Evolutionary conservation across 2,329 filamentous ascomycete species (phyloP).

Genomic region (Arthrobotrys musiformis): DNA sequence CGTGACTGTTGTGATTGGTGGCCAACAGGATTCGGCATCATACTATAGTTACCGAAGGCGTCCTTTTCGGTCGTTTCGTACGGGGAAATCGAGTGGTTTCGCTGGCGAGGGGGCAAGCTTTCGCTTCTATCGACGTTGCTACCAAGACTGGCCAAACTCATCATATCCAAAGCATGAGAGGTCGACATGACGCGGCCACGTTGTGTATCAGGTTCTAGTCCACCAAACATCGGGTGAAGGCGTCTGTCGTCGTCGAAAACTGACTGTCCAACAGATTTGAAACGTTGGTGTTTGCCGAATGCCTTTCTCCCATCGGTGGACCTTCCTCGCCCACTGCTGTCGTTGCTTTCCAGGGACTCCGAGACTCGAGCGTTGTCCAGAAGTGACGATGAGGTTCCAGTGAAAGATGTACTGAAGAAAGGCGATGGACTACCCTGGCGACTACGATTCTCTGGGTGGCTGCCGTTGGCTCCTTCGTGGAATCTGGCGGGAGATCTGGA

Average conservation of each 20-base stretch:
- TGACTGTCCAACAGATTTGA: slow-evolving; percentile 53
- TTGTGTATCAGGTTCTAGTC: slow-evolving; percentile 55
- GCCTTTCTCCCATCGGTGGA: slow-evolving; percentile 52
- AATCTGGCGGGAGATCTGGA: slow-evolving; percentile 59
- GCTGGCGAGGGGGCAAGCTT: slow-evolving; percentile 59
- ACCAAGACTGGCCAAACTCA: slow-evolving; percentile 40
- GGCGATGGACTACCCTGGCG: slow-evolving; percentile 48
- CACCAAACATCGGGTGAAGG: slow-evolving; percentile 57
- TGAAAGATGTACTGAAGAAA: slow-evolving; percentile 53
- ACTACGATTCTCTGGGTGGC: slow-evolving; percentile 47
- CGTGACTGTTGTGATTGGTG: slow-evolving; percentile 48
- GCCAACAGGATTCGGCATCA: slow-evolving; percentile 45
- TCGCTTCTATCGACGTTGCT: slow-evolving; percentile 58
- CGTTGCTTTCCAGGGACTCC: slow-evolving; percentile 43
- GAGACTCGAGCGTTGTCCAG: slow-evolving; percentile 50
- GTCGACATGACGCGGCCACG: slow-evolving; percentile 59
- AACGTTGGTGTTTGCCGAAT: slow-evolving; percentile 50
- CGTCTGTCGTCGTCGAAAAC: slow-evolving; percentile 53
- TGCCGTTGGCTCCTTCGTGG: slow-evolving; percentile 51
- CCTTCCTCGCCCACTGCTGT: slow-evolving; percentile 41
- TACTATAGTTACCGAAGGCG: slow-evolving; percentile 47
- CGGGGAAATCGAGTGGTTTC: slow-evolving; percentile 57
- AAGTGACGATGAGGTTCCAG: slow-evolving; percentile 40
- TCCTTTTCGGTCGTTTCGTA: slow-evolving; percentile 50
- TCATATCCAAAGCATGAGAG: slow-evolving; percentile 56